Percentiles rank a stretch among this genome's conserved stretches.
Conservation (phyloP, 2,329 filamentous ascomycete species). For the Talaromyces verruculosus region DNA sequence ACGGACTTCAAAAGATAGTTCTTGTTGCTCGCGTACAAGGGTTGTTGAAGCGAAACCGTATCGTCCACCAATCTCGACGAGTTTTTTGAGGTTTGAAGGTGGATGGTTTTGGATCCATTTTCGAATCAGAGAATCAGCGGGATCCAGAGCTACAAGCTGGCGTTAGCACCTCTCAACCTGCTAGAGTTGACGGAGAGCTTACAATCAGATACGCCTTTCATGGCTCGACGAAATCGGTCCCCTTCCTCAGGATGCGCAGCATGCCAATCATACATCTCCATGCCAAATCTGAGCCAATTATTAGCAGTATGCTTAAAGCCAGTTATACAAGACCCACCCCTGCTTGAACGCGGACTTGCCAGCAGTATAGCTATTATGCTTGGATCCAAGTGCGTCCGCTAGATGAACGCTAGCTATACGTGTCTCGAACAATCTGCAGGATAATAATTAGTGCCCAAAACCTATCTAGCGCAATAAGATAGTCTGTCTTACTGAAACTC, state of each 20-base stretch:
- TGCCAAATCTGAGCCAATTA: conserved; percentile 22
- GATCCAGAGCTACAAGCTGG: background rate
- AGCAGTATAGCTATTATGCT: background rate
- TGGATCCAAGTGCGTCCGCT: background rate
- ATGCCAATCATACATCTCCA: conserved; percentile 25
- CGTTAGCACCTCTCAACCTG: background rate
- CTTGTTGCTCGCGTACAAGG: background rate
- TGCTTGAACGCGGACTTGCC: background rate
- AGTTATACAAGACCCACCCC: background rate
- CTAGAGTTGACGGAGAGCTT: background rate
- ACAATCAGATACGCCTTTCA: conserved; percentile 24
- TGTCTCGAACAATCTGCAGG: background rate
- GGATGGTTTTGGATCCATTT: background rate
- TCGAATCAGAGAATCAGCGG: background rate
- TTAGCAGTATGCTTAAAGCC: background rate
- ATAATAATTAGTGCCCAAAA: conserved; percentile 4
- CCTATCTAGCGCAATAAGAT: background rate
- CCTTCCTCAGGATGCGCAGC: conserved; percentile 22
- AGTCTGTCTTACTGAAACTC: background rate
- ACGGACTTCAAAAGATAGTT: background rate
- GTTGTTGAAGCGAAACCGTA: background rate
- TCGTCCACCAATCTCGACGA: background rate
- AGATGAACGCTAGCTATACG: background rate
- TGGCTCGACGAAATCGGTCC: conserved; percentile 21
- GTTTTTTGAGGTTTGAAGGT: background rate